These are phyloP conservation scores for Scytalidium sp. DNA, from an alignment of 2,329 filamentous ascomycete genomes.

Conservation along the genomic window DNA sequence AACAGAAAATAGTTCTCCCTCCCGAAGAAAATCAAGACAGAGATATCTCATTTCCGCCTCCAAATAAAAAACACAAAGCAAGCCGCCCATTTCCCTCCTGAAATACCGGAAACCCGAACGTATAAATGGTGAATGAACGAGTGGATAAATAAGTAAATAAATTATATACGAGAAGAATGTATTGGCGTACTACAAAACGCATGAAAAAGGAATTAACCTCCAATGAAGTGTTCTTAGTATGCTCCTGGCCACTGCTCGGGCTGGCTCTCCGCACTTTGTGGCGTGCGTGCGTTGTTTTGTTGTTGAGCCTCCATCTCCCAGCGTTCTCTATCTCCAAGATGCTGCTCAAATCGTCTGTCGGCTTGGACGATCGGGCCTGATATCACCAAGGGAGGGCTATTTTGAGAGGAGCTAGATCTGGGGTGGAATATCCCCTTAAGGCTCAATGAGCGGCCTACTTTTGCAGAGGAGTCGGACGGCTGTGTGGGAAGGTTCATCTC, in stretches of 20 bases:
- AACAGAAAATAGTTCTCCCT: no score
- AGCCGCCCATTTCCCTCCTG: no score
- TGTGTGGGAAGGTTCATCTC: neutral
- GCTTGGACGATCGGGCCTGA: slow-evolving; percentile 3
- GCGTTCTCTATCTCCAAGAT: neutral
- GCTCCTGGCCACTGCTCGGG: slow-evolving; percentile 20
- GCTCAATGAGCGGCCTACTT: neutral
- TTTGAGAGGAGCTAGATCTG: neutral
- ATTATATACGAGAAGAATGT: no score
- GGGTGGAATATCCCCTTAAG: neutral
- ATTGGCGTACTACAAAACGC: no score
- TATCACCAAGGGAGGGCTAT: slow-evolving; percentile 2
- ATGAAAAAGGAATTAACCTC: neutral
- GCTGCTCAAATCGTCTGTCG: neutral
- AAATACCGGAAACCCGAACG: no score
- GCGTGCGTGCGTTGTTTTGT: neutral
- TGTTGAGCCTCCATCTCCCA: neutral
- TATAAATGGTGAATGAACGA: no score
- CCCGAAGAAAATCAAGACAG: no score
- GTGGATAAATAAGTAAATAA: no score
- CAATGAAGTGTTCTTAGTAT: slow-evolving; percentile 14
- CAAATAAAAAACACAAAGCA: no score
- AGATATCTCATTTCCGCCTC: no score
- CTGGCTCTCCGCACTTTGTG: slow-evolving; percentile 13
- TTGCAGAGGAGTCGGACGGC: neutral